Percentiles rank a stretch among this genome's conserved stretches.
Conservation (phyloP, 306 rosid genomes). For the Cucumis sativus region DNA sequence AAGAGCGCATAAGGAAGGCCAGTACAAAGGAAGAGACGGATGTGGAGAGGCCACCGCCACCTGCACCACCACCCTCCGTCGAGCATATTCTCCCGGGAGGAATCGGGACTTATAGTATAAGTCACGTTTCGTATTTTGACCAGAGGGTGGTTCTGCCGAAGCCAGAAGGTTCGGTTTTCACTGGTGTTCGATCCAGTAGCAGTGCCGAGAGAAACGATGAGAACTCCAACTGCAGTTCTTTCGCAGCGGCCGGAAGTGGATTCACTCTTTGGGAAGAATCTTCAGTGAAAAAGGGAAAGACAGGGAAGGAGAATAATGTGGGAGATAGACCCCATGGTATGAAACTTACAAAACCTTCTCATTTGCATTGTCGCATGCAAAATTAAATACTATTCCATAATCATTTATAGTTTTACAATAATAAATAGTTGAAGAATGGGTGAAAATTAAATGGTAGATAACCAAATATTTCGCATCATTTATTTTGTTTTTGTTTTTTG, state of each 20-base stretch:
- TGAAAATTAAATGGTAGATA: neutral
- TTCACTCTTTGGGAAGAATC: slow-evolving; percentile 92
- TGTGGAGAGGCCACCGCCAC: slow-evolving; percentile 33
- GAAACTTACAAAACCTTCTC: neutral
- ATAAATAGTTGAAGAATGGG: neutral
- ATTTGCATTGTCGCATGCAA: neutral
- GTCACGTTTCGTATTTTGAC: slow-evolving; percentile 56
- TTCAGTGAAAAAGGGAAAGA: slow-evolving; percentile 63
- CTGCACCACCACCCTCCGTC: slow-evolving; percentile 31
- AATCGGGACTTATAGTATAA: slow-evolving; percentile 87
- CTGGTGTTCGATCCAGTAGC: slow-evolving; percentile 44
- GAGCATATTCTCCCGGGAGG: slow-evolving; percentile 92
- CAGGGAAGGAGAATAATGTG: slow-evolving; percentile 32
- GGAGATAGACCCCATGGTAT: slow-evolving; percentile 8
- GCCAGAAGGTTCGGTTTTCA: slow-evolving; percentile 46
- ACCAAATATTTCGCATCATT: no score
- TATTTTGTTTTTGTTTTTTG: no score
- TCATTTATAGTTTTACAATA: neutral
- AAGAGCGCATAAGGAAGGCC: slow-evolving; percentile 42
- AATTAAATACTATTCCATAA: neutral
- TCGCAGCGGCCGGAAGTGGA: slow-evolving; percentile 63
- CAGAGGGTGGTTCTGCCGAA: slow-evolving; percentile 54
- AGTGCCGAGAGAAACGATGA: slow-evolving; percentile 55
- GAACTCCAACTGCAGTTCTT: slow-evolving; percentile 74
- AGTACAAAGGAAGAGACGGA: slow-evolving; percentile 54